These are phyloP conservation scores for Chaetomium strumarium DNA, from an alignment of 2,329 filamentous ascomycete species.

Conservation along the genomic window DNA sequence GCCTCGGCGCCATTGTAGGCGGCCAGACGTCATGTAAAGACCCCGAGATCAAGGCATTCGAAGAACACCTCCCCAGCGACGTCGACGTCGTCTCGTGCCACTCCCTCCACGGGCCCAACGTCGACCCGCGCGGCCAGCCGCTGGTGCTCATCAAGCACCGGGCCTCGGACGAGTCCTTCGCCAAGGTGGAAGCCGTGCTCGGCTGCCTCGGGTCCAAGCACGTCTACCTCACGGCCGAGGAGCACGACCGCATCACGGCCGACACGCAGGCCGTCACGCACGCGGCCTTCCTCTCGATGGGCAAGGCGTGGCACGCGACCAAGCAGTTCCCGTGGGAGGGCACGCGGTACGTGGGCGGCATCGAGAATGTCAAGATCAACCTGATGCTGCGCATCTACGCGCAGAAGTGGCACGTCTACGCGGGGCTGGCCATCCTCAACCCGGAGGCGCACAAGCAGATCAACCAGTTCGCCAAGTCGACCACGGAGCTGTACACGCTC, in stretches of 20 bases:
- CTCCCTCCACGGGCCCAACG: conserved; percentile 87
- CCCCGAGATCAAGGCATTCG: conserved; percentile 90
- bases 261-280: conserved; percentile 98
- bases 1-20: conserved; percentile 89
- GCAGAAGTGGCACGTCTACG: conserved; percentile 99
- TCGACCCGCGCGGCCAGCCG: conserved; percentile 84
- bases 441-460: conserved; percentile 90
- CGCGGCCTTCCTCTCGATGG: conserved; percentile 95
- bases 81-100: conserved; percentile 94
- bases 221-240: conserved; percentile 77
- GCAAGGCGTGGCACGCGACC: conserved; percentile 93
- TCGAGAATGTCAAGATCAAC: conserved; percentile 99
- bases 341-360: conserved; percentile 89
- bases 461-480: conserved; percentile 83
- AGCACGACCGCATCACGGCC: conserved; percentile 95
- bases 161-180: conserved; percentile 68
- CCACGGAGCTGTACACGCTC: conserved; percentile 92
- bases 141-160: conserved; percentile 90
- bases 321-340: conserved; percentile 96
- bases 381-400: conserved; percentile 94
- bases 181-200: conserved; percentile 74
- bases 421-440: conserved; percentile 93
- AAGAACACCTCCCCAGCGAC: conserved; percentile 77
- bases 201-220: conserved; percentile 78
- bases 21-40: conserved; percentile 98